These are phyloP conservation scores for Murraya paniculata DNA, from an alignment of 345 rosid genomes.

Conservation along the genomic window DNA sequence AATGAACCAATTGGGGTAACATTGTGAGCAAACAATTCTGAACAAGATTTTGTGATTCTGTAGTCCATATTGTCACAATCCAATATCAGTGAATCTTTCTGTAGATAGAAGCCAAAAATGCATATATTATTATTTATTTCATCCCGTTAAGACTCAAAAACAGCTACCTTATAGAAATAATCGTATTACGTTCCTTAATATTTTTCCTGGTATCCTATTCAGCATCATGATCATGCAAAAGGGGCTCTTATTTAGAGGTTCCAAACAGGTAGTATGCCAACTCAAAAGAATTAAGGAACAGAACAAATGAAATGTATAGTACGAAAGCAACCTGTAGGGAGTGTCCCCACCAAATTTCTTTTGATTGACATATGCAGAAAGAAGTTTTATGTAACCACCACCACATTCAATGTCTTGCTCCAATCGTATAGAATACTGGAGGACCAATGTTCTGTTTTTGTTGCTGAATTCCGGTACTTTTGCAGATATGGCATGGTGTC, in stretches of 20 bases:
- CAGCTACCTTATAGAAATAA: background rate
- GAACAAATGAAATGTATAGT: background rate
- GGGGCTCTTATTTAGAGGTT: background rate
- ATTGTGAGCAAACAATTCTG: background rate
- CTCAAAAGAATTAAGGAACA: background rate
- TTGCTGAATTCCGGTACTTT: constrained; percentile 49
- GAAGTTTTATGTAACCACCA: constrained; percentile 55
- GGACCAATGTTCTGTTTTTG: constrained; percentile 47
- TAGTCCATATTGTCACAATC: background rate
- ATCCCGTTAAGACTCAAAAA: background rate
- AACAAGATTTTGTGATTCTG: background rate
- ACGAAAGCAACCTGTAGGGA: constrained; percentile 36
- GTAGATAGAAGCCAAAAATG: background rate
- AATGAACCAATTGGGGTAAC: background rate
- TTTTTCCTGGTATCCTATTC: background rate
- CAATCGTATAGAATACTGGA: constrained; percentile 51
- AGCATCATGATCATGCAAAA: background rate
- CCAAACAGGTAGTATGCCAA: background rate
- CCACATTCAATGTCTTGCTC: constrained; percentile 60
- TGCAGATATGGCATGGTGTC: constrained; percentile 53
- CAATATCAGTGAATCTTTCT: background rate
- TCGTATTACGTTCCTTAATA: background rate
- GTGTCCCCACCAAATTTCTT: constrained; percentile 47
- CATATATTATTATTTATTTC: background rate
- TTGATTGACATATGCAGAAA: constrained; percentile 40